Evolutionary conservation across 106 monocot genomes (phyloP), one percentile per base, ranked within the genome.

Genomic region (Acanthochlamys bracteata): DNA sequence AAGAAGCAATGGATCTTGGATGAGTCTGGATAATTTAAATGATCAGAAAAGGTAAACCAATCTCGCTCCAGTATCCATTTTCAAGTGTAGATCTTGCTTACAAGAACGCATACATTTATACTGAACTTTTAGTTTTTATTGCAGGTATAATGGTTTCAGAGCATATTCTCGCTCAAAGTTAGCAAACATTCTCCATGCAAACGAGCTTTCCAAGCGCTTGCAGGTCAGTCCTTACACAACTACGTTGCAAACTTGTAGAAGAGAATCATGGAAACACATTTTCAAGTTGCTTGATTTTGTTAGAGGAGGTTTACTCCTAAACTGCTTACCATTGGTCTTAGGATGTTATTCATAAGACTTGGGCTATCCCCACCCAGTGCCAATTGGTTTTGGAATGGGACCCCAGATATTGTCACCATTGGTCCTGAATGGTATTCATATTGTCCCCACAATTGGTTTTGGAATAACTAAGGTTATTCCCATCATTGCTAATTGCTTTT

Each of bases 111-210:
- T 45, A 9, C 7, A 45, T 9, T 9, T 9, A 45, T 9, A 45
- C 7, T 45, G 13, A 7, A 45, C 7, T 13, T 45, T 45, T 45
- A 13, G 13, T 45, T 45, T 10, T 59, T 69, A 9, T 71, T n/a
- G 41, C 78, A 93, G 93, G 75, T 89, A 89, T 63, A 75, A 67
- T 15, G 53, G 51, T 64, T 80, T 79, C 26, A 12, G 8, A 21
- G 84, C 86, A 53, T 90, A 87, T 57, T 49, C 51, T 15, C 69
- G 75, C 45, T 82, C 86, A 7, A 95, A 95, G 64, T 62, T 95
- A 52, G 94, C 90, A 53, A 94, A 84, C 54, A 84, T 90, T 57
- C 82, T 86, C 12, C 94, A 95, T 65, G 72, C 82, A 39, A 95
- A 84, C 66, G 86, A 95, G 71, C 73, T 95, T 21, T 71, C 88